Evolutionary conservation across 2,329 filamentous ascomycete genomes (phyloP).

Genomic region (Talaromyces verruculosus): DNA sequence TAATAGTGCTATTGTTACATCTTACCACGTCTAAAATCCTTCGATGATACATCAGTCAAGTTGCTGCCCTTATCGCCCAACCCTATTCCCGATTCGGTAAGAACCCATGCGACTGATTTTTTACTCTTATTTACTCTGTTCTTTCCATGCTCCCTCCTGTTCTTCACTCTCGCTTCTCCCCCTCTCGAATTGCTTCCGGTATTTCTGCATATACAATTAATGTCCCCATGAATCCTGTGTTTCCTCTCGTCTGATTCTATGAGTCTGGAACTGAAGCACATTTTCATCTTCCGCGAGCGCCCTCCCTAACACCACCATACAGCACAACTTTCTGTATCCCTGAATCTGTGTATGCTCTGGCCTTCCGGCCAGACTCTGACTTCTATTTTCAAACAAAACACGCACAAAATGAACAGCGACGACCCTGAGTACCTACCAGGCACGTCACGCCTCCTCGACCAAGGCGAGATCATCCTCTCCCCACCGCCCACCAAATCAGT

Average conservation of each 20-base stretch:
- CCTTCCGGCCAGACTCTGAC: conserved; percentile 17
- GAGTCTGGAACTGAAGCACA: conserved; percentile 13
- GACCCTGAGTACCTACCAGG: conserved; percentile 28
- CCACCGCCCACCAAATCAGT: conserved; percentile 56
- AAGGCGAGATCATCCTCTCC: conserved; percentile 52
- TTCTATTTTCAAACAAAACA: not conserved
- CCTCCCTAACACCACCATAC: conserved; percentile 12
- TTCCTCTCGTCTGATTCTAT: conserved; percentile 5
- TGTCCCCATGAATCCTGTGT: not conserved
- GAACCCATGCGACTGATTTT: conserved; percentile 4
- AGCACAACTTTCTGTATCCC: not conserved
- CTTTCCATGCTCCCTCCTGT: not conserved
- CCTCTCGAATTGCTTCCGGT: too few species aligned
- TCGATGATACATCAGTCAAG: not conserved
- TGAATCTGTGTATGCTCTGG: conserved; percentile 15
- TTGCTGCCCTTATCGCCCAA: conserved; percentile 13
- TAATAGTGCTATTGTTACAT: not conserved
- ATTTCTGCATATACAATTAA: not conserved
- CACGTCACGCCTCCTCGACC: conserved; percentile 30
- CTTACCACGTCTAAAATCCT: not conserved
- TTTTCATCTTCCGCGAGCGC: conserved; percentile 18
- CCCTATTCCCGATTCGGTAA: conserved; percentile 10
- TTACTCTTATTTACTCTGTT: not conserved
- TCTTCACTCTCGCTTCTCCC: too few species aligned
- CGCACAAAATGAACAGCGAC: conserved; percentile 9